A percentile compares a stretch with the other conserved stretches of the same genome.
Conservation (phyloP, 331 rosid genomes). For the Saraca asoca region DNA sequence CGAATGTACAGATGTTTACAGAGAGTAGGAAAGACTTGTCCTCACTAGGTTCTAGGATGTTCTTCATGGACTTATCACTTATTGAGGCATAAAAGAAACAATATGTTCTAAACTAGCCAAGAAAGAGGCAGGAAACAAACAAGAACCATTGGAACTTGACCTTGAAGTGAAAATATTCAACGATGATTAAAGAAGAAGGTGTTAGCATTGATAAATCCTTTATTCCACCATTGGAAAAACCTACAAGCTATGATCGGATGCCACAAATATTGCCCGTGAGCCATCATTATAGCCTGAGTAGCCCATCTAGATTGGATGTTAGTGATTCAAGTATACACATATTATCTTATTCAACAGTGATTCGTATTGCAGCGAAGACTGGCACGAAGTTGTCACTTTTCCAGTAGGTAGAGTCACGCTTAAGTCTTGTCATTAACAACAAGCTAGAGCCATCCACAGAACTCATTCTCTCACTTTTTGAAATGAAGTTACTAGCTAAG, state of each 20-base stretch:
- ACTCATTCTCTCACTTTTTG: constrained; percentile 44
- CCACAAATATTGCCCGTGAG: constrained; percentile 11
- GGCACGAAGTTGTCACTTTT: not conserved
- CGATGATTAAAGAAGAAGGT: constrained; percentile 15
- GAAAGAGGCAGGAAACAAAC: constrained; percentile 27
- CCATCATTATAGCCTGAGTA: constrained; percentile 29
- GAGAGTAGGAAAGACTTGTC: constrained; percentile 63
- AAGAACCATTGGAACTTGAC: constrained; percentile 73
- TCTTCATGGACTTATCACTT: constrained; percentile 56
- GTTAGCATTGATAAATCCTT: not conserved
- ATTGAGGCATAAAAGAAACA: constrained; percentile 66
- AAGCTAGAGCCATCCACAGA: constrained; percentile 52
- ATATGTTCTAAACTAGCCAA: too few species aligned
- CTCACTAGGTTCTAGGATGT: constrained; percentile 60
- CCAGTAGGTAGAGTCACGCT: constrained; percentile 24
- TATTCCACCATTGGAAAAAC: constrained; percentile 34
- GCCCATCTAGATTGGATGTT: constrained; percentile 48
- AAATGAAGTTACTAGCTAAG: constrained; percentile 22
- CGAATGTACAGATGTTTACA: constrained; percentile 45
- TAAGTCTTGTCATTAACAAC: not conserved
- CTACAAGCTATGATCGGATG: not conserved
- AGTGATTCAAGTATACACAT: constrained; percentile 41
- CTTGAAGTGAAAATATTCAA: constrained; percentile 49
- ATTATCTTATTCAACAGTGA: not conserved
- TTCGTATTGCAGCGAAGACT: constrained; percentile 18